phyloP scores from a whole-genome alignment of 139 green algal species.

The Chlamydomonas urium region DNA sequence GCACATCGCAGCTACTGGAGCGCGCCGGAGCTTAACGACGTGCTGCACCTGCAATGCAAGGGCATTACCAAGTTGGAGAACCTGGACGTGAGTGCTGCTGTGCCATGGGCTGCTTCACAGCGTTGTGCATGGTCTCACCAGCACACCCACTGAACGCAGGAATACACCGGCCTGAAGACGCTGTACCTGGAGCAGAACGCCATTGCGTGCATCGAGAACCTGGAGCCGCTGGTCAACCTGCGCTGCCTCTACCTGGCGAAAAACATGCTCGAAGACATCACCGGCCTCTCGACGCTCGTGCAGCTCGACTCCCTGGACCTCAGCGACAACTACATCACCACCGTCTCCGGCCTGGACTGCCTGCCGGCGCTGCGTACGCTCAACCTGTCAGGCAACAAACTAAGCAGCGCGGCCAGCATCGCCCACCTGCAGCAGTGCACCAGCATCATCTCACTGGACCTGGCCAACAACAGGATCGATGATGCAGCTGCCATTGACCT shows the following conservation, averaged over 20 bases:
- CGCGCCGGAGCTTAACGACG: conserved; percentile 67
- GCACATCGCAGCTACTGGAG: conserved; percentile 54
- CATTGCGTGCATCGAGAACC: conserved; percentile 53
- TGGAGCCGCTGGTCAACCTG: conserved; percentile 50
- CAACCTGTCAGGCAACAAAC: conserved; percentile 49
- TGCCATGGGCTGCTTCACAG: not conserved
- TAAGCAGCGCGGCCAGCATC: conserved; percentile 36
- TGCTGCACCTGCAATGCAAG: conserved; percentile 74
- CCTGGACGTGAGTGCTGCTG: conserved; percentile 50
- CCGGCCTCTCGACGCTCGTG: conserved; percentile 36
- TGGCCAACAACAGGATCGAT: conserved; percentile 47
- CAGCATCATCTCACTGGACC: conserved; percentile 50
- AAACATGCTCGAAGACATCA: conserved; percentile 52
- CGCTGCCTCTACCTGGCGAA: conserved; percentile 64
- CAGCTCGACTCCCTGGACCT: conserved; percentile 61
- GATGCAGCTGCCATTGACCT: conserved; percentile 37
- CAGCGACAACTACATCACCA: conserved; percentile 56
- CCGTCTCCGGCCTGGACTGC: conserved; percentile 31
- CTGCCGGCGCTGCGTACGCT: conserved; percentile 52
- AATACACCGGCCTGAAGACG: conserved; percentile 64
- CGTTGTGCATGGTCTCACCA: too few species aligned
- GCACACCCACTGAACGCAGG: conserved; percentile 31
- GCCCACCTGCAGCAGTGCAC: conserved; percentile 33
- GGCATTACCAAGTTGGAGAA: conserved; percentile 65
- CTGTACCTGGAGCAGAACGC: conserved; percentile 77